These are phyloP conservation scores for Rhynchosporium secalis DNA, from an alignment of 2,329 filamentous ascomycete genomes.

Conservation along the genomic window DNA sequence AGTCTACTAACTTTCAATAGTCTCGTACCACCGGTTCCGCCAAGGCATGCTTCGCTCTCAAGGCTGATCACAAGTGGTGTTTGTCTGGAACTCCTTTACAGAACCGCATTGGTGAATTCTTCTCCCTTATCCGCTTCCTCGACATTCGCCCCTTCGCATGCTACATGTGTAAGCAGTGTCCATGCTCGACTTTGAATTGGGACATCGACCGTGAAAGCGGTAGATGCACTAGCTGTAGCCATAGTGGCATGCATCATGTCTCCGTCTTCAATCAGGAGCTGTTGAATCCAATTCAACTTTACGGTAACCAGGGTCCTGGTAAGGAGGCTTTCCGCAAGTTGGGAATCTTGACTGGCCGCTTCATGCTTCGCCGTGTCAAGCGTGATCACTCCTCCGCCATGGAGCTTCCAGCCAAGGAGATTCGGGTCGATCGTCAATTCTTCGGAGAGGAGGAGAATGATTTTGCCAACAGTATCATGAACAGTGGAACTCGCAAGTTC, in stretches of 20 bases:
- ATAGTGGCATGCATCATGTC: conserved; percentile 55
- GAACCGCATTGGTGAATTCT: conserved; percentile 96
- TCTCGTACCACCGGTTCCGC: conserved; percentile 86
- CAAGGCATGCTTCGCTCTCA: conserved; percentile 89
- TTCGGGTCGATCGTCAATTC: conserved; percentile 90
- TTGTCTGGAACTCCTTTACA: conserved; percentile 93
- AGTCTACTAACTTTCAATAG: conserved; percentile 43
- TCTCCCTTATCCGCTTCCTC: conserved; percentile 89
- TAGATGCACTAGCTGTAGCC: conserved; percentile 69
- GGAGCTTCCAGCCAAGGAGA: conserved; percentile 94
- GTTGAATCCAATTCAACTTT: conserved; percentile 75
- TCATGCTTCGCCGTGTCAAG: conserved; percentile 96
- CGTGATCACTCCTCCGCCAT: conserved; percentile 90
- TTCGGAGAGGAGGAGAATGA: conserved; percentile 96
- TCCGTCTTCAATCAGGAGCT: conserved; percentile 95
- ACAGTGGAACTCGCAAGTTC: conserved; percentile 81
- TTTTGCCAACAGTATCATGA: conserved; percentile 95
- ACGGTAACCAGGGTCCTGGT: conserved; percentile 61
- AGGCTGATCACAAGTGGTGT: conserved; percentile 91
- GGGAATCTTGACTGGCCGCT: conserved; percentile 82
- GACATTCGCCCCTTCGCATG: conserved; percentile 86
- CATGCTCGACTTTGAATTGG: conserved; percentile 84
- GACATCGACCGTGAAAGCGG: conserved; percentile 65
- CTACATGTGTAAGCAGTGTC: conserved; percentile 88
- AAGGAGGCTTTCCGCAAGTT: conserved; percentile 76